Evolutionary conservation across 352 stramenopile species (phyloP).

Genomic region (Globisporangium parvum): DNA sequence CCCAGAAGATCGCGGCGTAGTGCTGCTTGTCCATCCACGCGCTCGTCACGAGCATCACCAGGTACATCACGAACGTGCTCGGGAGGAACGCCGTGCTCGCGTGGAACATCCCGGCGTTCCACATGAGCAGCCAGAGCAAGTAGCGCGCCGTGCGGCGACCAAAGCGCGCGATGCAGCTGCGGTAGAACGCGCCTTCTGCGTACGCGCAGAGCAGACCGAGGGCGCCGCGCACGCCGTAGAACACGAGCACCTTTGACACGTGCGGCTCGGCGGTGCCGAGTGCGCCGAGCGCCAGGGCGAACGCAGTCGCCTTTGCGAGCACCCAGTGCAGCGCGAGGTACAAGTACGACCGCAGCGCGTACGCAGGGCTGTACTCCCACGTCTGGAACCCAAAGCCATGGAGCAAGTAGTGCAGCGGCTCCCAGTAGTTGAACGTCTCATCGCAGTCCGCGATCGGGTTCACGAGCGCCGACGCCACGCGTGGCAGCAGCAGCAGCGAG

Average conservation of each 20-base stretch:
- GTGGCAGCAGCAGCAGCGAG: constrained; percentile 25
- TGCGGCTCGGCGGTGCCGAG: constrained; percentile 10
- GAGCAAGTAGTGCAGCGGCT: constrained; percentile 97
- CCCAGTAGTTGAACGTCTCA: constrained; percentile 99
- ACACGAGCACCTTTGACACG: constrained; percentile 79
- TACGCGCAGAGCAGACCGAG: constrained; percentile 75
- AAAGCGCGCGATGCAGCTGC: constrained; percentile 52
- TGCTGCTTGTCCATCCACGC: constrained; percentile 79
- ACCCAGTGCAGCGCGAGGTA: constrained; percentile 82
- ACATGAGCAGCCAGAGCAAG: constrained; percentile 72
- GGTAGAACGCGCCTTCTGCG: constrained; percentile 86
- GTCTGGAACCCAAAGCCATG: constrained; percentile 90
- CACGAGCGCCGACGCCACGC: constrained; percentile 47
- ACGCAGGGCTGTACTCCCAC: constrained; percentile 90
- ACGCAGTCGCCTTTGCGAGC: constrained; percentile 33
- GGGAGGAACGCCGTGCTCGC: constrained; percentile 90
- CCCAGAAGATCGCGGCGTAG: constrained; percentile 74
- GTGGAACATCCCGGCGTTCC: constrained; percentile 91
- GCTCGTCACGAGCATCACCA: constrained; percentile 71
- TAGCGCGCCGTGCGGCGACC: constrained; percentile 56
- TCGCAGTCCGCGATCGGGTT: constrained; percentile 95
- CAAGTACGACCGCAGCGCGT: constrained; percentile 94
- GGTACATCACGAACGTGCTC: constrained; percentile 87
- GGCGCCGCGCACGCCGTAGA: constrained; percentile 83
- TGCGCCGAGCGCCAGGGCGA: constrained; percentile 33